Evolutionary conservation across 2,329 filamentous ascomycete species (phyloP), one percentile per base, ranked within the genome.

Genomic region (Huntiella omanensis): DNA sequence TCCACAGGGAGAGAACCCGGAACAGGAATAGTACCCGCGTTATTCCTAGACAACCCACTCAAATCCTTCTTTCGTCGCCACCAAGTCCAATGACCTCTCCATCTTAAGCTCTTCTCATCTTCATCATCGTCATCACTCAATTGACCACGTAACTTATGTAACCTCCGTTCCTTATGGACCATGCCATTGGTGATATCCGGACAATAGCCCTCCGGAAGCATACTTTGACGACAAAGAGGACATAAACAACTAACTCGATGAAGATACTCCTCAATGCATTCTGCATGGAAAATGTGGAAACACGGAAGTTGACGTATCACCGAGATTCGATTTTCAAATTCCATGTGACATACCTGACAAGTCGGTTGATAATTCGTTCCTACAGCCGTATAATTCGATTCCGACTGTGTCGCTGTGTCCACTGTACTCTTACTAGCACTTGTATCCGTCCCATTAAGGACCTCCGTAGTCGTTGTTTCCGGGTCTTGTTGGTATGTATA

Each of bases 211-310:
- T 59, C 55, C 5, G 87, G 86, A 1, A 95, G 63, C 55, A 87
- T 83, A 43, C 74, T 83, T 50, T 79, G 74, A 59, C 94, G 95
- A 67, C 91, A 98, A 54, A 93, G 67, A 1, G 91, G 88, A 56
- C 91, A 98, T 2, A 95, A 68, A 13, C 83, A 92, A 57, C 83
- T 92, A 57, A 80, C 80, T 46, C 77, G 70, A 38, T 71, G 69
- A 10, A 96, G 67, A 55, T 91, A 94, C 16, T 78, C 73, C 56
- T 96, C 87, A 52, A 96, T 87, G 56, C 91, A 98, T 52, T 83
- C 80, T 0, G 83, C 80, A 53, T 98, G 88, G 60, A 87, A 98
- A 48, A 96, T 88, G 58, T 98, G 91, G 1, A 81, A 77, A 55
- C 91, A 98, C 0, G 84, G 77, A 2, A 96, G 67, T 60, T 95